phyloP scores from a whole-genome alignment of 2,329 filamentous ascomycete species.

The Ophiostoma sp. region DNA sequence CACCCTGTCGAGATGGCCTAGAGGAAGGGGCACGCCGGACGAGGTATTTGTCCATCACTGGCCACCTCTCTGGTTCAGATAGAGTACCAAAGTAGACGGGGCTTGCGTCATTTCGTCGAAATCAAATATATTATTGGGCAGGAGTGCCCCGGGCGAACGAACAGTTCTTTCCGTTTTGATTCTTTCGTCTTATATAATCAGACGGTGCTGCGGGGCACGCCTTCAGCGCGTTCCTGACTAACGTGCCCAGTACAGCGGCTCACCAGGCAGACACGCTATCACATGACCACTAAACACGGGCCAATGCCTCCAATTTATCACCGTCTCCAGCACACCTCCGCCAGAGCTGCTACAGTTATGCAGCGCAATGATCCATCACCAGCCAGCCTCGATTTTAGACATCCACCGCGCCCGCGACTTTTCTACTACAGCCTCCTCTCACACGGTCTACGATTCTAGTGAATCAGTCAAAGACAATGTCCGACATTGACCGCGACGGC shows the following conservation, averaged over 20 bases:
- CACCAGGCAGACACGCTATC: conserved; percentile 21
- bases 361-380: not conserved
- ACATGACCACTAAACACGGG: conserved; percentile 19
- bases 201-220: conserved; percentile 13
- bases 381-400: not conserved
- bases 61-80: conserved; percentile 11
- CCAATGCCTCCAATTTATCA: not conserved
- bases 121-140: too few relatives aligned
- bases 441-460: too few relatives aligned
- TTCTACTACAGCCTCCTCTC: too few relatives aligned
- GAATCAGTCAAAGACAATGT: not conserved
- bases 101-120: too few relatives aligned
- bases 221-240: conserved; percentile 14
- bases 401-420: not conserved
- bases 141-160: too few relatives aligned
- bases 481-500: not conserved
- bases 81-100: too few relatives aligned
- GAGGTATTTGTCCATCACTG: conserved; percentile 21
- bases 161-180: not conserved
- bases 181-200: not conserved
- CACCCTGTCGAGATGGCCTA: not conserved
- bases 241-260: not conserved
- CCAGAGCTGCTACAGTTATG: not conserved
- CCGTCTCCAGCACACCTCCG: not conserved
- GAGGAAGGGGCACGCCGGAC: conserved; percentile 15